Evolutionary conservation across 2,329 filamentous ascomycete species (phyloP).

Genomic region (Alternaria solani): DNA sequence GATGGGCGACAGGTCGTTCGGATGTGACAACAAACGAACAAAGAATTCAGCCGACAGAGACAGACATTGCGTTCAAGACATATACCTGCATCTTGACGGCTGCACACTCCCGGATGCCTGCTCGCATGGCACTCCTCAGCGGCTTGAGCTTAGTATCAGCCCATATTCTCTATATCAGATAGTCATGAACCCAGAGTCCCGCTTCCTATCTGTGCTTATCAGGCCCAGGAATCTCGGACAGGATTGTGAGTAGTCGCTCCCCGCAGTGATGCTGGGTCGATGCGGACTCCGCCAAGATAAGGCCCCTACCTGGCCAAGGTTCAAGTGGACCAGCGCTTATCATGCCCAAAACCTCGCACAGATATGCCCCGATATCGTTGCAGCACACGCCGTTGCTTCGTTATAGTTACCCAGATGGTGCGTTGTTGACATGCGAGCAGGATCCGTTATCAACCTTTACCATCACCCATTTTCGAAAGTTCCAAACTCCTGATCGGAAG

Average conservation of each 20-base stretch:
- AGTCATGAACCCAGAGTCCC: background rate
- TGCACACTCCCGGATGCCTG: background rate
- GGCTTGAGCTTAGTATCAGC: background rate
- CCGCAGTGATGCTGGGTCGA: background rate
- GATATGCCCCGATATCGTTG: background rate
- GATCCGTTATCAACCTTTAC: background rate
- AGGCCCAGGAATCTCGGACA: background rate
- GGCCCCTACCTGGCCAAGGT: background rate
- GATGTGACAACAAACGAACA: background rate
- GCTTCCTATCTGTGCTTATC: background rate
- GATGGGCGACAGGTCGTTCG: background rate
- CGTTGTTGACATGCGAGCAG: background rate
- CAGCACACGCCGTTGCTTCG: background rate
- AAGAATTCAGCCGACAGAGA: background rate
- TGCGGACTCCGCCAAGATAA: too few species aligned
- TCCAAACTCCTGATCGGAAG: background rate
- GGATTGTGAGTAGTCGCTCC: background rate
- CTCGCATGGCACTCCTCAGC: background rate
- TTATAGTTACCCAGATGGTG: background rate
- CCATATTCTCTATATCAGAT: background rate
- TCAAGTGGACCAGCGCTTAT: background rate
- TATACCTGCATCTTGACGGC: background rate
- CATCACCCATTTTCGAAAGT: background rate
- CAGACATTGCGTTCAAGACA: background rate
- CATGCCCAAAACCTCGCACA: background rate